Base-by-base conservation (phyloP, 805 yeast species). In the Metschnikowia corniflorae region DNA sequence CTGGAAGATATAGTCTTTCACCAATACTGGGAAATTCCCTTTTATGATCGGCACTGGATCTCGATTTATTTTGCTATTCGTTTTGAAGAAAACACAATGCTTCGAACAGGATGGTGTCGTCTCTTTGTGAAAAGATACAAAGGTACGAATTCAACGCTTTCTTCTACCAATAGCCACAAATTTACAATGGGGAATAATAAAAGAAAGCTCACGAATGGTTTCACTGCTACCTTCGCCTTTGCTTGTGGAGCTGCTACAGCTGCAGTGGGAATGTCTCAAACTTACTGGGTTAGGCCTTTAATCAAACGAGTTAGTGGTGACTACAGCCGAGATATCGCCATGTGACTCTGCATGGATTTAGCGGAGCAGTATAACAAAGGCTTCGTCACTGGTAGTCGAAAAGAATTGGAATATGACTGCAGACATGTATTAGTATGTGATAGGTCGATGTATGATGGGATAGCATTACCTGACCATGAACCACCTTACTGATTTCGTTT, bases 131-230 rank as follows among this genome's bases (percentile, higher is more conserved):
- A 17, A 21, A 18, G 22, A 15, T 46, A 47, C 10, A 16, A 28
- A 10, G 22, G 17, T 22, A 28, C 31, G 28, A 34, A 6, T 63
- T 61, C 47, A 58, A 61, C 31, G 62, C 66, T 64, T 32, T 44
- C 7, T 32, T 41, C 18, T 62, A n/a, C n/a, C n/a, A n/a, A n/a
- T n/a, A n/a, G n/a, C n/a, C n/a, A n/a, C n/a, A n/a, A n/a, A n/a
- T n/a, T 62, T n/a, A n/a, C n/a, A n/a, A n/a, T n/a, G n/a, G n/a
- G 67, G 67, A 44, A 63, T 36, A 32, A 48, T 12, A 59, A 59
- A 1, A 20, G 37, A n/a, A 35, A 45, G 5, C 53, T 58, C 33
- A 57, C 55, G 4, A 31, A 34, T 6, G 55, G 56, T 2, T 37
- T 40, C 14, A 53, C 55, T 1, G 41, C 49, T 12, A 34, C 39